Percentiles rank a stretch among this genome's conserved stretches.
phyloP scores from a whole-genome alignment of 148 eudicot species.

The Arctostaphylos glauca region DNA sequence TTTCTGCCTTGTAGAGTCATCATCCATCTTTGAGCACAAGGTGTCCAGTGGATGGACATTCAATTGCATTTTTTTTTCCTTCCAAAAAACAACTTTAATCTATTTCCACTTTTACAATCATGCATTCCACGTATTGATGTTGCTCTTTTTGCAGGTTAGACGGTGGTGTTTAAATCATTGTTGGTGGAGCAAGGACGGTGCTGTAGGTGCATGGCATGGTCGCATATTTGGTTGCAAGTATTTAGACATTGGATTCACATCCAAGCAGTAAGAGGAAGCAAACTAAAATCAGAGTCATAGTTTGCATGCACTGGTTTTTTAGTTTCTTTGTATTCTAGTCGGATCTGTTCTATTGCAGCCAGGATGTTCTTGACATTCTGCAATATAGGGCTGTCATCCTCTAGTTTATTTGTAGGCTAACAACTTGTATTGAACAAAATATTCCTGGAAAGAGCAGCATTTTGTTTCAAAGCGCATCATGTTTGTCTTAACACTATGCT shows the following conservation, averaged over 20 bases:
- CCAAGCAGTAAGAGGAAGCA: not conserved
- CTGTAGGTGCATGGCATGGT: not conserved
- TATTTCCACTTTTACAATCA: not conserved
- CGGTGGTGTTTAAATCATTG: not conserved
- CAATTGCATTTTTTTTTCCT: no score
- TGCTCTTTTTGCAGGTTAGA: not conserved
- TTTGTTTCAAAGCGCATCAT: not conserved
- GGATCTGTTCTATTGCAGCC: no score
- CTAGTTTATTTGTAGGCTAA: not conserved
- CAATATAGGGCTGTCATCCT: not conserved
- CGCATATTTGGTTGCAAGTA: not conserved
- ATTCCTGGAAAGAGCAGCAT: not conserved
- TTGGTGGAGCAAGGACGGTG: not conserved
- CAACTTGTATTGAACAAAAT: not conserved
- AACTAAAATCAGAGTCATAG: not conserved
- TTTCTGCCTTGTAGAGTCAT: not conserved
- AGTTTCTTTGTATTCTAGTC: not conserved
- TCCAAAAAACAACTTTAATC: not conserved
- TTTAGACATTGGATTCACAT: not conserved
- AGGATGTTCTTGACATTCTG: not conserved
- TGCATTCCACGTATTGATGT: not conserved
- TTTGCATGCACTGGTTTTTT: not conserved
- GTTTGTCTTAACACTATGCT: not conserved
- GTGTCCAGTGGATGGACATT: no score
- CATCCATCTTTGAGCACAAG: no score